Evolutionary conservation across 306 rosid genomes (phyloP).

Genomic region (Inga laurina): DNA sequence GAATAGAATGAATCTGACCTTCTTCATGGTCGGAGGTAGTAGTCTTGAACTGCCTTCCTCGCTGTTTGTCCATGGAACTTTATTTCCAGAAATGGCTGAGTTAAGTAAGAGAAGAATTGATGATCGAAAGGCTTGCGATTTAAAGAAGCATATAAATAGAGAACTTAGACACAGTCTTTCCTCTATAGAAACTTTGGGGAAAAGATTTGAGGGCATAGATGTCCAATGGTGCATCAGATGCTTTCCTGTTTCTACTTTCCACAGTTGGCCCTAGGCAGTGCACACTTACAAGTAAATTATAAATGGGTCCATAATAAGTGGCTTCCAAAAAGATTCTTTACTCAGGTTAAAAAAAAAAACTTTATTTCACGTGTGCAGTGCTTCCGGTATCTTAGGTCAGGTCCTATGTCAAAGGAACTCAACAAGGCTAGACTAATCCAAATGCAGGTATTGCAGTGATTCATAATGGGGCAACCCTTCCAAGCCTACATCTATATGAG

Average conservation of each 20-base stretch:
- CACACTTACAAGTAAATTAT: not conserved
- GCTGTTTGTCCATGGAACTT: not conserved
- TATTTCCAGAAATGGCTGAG: too few species aligned
- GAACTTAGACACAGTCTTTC: not conserved
- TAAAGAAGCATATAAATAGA: not conserved
- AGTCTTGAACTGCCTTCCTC: not conserved
- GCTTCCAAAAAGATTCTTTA: too few species aligned
- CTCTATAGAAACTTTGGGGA: not conserved
- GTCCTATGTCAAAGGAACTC: too few species aligned
- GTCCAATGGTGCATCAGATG: not conserved
- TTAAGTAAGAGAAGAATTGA: too few species aligned
- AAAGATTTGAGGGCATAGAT: not conserved
- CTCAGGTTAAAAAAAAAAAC: too few species aligned
- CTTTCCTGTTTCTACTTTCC: not conserved
- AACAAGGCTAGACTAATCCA: too few species aligned
- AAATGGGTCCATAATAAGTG: too few species aligned
- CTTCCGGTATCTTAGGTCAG: too few species aligned
- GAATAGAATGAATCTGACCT: not conserved
- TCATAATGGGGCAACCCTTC: too few species aligned
- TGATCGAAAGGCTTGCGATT: not conserved
- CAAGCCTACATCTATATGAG: too few species aligned
- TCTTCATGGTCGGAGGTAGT: not conserved
- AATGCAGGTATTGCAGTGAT: too few species aligned
- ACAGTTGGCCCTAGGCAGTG: not conserved
- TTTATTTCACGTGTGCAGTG: too few species aligned